Percentiles rank a stretch among this genome's conserved stretches.
These are phyloP conservation scores for Lachnellula arida DNA, from an alignment of 2,329 filamentous ascomycete species.

Conservation along the genomic window DNA sequence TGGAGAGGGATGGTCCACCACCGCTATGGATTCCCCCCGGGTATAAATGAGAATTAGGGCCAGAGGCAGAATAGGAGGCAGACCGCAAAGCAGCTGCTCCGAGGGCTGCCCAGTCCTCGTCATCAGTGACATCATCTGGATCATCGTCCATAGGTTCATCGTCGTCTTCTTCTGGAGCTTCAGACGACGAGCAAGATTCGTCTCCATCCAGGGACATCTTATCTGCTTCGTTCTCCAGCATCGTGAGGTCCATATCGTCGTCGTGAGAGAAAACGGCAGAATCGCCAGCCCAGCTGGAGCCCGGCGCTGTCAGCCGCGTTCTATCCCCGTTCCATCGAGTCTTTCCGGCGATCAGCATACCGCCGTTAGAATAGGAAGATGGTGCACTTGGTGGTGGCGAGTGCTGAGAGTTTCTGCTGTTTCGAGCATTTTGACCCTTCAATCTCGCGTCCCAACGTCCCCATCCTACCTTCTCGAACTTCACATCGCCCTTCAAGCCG, in stretches of 20 bases:
- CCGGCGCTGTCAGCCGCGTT: constrained; percentile 45
- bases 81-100: constrained; percentile 79
- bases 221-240: constrained; percentile 83
- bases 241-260: constrained; percentile 55
- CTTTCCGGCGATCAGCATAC: constrained; percentile 52
- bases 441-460: constrained; percentile 87
- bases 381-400: constrained; percentile 40
- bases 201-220: constrained; percentile 88
- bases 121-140: constrained; percentile 82
- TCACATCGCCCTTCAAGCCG: constrained; percentile 63
- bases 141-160: constrained; percentile 69
- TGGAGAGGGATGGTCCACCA: constrained; percentile 27
- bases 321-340: constrained; percentile 42
- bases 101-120: constrained; percentile 92
- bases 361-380: constrained; percentile 40
- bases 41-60: constrained; percentile 50
- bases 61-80: constrained; percentile 55
- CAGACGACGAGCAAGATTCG: constrained; percentile 70
- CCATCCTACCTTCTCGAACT: constrained; percentile 96
- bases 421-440: constrained; percentile 56
- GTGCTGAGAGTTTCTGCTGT: constrained; percentile 35
- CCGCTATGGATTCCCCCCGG: constrained; percentile 36
- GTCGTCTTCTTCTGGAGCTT: constrained; percentile 50
- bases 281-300: constrained; percentile 62
- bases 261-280: constrained; percentile 74